Evolutionary conservation across 2,329 filamentous ascomycete species (phyloP), one percentile per base, ranked within the genome.

Genomic region (Dactylellina leptospora): DNA sequence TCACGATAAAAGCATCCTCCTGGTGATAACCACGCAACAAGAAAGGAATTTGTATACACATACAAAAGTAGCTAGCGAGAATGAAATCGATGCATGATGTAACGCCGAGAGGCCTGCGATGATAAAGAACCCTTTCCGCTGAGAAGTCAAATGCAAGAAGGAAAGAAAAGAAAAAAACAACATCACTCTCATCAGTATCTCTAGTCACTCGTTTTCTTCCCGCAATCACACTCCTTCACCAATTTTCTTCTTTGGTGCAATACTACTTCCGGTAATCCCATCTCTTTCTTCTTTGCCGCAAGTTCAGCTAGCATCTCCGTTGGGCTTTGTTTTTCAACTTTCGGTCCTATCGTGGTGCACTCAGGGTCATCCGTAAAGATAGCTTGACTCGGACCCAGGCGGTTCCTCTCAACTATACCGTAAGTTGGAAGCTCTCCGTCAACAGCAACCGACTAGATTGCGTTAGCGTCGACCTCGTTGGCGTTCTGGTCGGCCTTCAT

Each of bases 401-500:
- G 28, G 18, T 58, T 30, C 38, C 28, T 33, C 11, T 66, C 42
- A 5, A 25, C 51, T 18, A 69, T 42, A 20, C 54, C 54, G n/a
- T 38, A 27, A 20, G 40, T 23, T 18, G 61, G 61, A 8, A 58
- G 61, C 11, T 20, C 27, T 58, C 51, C 42, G 50, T 55, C 63
- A n/a, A 48, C 54, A 11, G 48, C 38, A 44, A 42, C 9, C 44
- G 53, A 48, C 62, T 68, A 68, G 54, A 44, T 27, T 45, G 45
- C 48, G 50, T 55, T 55, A 30, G 20, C 6, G 22, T 61, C 48
- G 16, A 38, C 64, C 1, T 56, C 33, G 13, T 56, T 13, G 5
- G 13, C 30, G 27, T 30, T 30, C 8, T 54, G 48, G 18, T 70
- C 64, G 11, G 51, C 60, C 28, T 64, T 53, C 68, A 72, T 72